phyloP scores from a whole-genome alignment of 805 yeast species.

The Komagataella ulmi region DNA sequence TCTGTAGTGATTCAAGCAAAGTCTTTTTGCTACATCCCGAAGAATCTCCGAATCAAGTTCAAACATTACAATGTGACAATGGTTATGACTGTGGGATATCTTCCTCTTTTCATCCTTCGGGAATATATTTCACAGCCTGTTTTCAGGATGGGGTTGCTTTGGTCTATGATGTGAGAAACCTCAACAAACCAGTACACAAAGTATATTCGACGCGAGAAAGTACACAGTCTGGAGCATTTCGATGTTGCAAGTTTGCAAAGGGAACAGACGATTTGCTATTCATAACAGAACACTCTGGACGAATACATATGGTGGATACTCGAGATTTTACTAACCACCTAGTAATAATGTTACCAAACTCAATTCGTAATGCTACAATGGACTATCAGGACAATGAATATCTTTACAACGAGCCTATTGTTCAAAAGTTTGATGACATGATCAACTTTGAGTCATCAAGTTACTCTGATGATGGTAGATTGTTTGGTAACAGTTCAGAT shows the following conservation, averaged over 20 bases:
- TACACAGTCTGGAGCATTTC: slow-evolving; percentile 25
- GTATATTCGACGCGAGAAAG: slow-evolving; percentile 48
- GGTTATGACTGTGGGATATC: slow-evolving; percentile 75
- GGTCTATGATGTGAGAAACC: slow-evolving; percentile 63
- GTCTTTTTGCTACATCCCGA: slow-evolving; percentile 44
- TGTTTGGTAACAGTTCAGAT: slow-evolving; percentile 11
- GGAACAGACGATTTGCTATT: slow-evolving; percentile 67
- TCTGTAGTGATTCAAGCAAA: slow-evolving; percentile 68
- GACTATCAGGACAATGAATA: neutral
- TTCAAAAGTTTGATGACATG: neutral
- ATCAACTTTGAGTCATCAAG: neutral
- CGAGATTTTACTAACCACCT: slow-evolving; percentile 65
- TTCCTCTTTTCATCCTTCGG: slow-evolving; percentile 65
- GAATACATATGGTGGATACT: slow-evolving; percentile 76
- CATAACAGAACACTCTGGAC: slow-evolving; percentile 73
- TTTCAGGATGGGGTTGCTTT: slow-evolving; percentile 79
- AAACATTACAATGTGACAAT: slow-evolving; percentile 18
- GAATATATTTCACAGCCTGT: slow-evolving; percentile 59
- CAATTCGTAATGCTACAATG: slow-evolving; percentile 10
- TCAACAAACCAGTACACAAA: slow-evolving; percentile 35
- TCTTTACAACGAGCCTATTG: neutral
- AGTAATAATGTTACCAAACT: slow-evolving; percentile 54
- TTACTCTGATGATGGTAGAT: neutral
- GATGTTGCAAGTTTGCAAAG: slow-evolving; percentile 37
- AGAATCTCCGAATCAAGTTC: slow-evolving; percentile 6